Percentiles rank a stretch among this genome's conserved stretches.
Evolutionary conservation across 441 rosid genomes (phyloP).

Genomic region (Gossypium gossypioides): DNA sequence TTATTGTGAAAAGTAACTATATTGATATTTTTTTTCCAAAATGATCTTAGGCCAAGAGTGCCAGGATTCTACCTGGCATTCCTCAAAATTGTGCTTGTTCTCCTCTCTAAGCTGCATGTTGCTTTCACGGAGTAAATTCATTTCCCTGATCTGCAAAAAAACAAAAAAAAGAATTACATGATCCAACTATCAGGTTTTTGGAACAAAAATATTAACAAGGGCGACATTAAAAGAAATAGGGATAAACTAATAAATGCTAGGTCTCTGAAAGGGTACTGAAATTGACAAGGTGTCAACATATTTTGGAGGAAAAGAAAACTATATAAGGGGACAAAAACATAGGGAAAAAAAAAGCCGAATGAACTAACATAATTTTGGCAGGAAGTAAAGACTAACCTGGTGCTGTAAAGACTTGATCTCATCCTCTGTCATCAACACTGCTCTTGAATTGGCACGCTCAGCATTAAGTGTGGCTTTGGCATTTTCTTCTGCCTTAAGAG

Average conservation of each 20-base stretch:
- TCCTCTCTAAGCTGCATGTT: conserved; percentile 94
- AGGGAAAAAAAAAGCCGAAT: background rate
- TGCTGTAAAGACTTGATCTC: conserved; percentile 78
- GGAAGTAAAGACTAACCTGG: conserved; percentile 45
- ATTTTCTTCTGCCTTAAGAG: conserved; percentile 70
- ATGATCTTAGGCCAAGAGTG: background rate
- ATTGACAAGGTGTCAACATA: background rate
- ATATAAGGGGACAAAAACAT: background rate
- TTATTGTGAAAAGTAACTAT: background rate
- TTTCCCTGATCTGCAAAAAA: conserved; percentile 64
- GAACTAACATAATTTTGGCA: background rate
- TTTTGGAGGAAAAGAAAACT: background rate
- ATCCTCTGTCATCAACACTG: conserved; percentile 69
- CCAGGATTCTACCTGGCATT: conserved; percentile 60
- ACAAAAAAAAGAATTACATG: background rate
- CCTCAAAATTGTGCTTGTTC: conserved; percentile 93
- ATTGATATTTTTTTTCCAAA: background rate
- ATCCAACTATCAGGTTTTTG: background rate
- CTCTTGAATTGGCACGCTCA: conserved; percentile 76
- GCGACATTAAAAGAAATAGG: background rate
- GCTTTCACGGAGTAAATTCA: conserved; percentile 91
- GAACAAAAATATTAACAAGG: background rate
- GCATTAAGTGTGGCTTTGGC: conserved; percentile 62
- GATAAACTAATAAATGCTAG: background rate
- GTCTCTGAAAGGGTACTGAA: conserved; percentile 1